These are phyloP conservation scores for Dioscorea zingiberensis DNA, from an alignment of 106 monocot species.

Conservation along the genomic window DNA sequence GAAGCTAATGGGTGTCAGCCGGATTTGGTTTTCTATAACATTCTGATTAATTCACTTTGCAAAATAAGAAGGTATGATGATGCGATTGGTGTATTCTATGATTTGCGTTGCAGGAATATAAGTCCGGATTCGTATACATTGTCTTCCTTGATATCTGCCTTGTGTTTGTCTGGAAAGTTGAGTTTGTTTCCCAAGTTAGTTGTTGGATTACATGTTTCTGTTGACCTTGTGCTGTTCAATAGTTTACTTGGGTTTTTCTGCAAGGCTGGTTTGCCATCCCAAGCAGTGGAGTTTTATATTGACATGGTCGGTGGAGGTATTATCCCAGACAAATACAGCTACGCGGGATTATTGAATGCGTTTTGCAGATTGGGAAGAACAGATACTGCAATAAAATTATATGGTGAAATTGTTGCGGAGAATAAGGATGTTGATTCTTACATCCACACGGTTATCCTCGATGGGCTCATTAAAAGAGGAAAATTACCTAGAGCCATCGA, in stretches of 20 bases:
- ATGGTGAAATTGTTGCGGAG: conserved; percentile 27
- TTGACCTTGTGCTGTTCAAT: conserved; percentile 56
- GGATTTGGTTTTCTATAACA: conserved; percentile 55
- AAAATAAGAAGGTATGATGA: conserved; percentile 41
- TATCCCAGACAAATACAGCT: conserved; percentile 58
- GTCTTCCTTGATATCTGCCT: conserved; percentile 32
- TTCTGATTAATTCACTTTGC: conserved; percentile 40
- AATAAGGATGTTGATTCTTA: conserved; percentile 31
- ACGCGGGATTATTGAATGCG: conserved; percentile 35
- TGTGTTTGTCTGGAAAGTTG: conserved; percentile 29
- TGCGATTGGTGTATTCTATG: conserved; percentile 30
- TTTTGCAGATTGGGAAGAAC: conserved; percentile 36
- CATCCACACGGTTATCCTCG: conserved; percentile 53
- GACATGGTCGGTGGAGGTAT: conserved; percentile 31
- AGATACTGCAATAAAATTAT: conserved; percentile 36
- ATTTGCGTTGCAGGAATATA: conserved; percentile 21
- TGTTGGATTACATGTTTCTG: conserved; percentile 10
- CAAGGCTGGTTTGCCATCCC: conserved; percentile 49
- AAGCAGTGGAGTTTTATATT: conserved; percentile 37
- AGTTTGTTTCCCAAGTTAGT: conserved; percentile 37
- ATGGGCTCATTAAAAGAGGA: conserved; percentile 38
- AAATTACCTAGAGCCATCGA: conserved; percentile 30
- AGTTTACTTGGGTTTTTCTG: conserved; percentile 37
- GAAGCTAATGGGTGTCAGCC: conserved; percentile 25
- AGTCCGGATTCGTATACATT: conserved; percentile 56